phyloP scores from a whole-genome alignment of 2,329 filamentous ascomycete genomes.

The Penicillium occitanis region DNA sequence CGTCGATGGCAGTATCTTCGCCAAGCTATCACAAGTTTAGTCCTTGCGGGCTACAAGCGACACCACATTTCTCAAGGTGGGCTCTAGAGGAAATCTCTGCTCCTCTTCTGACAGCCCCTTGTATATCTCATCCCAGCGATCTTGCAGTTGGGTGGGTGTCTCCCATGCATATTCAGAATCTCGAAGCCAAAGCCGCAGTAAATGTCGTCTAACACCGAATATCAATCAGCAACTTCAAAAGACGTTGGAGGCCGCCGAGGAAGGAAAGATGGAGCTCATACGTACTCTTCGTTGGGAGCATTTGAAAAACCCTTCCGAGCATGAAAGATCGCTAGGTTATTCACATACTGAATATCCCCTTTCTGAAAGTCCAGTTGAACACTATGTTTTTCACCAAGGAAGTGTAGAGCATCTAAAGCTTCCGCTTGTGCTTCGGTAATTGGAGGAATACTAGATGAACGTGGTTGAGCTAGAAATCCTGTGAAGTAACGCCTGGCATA shows the following conservation, averaged over 20 bases:
- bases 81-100: slow-evolving; percentile 47
- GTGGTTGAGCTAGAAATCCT: slow-evolving; percentile 46
- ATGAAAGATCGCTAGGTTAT: slow-evolving; percentile 55
- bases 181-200: slow-evolving; percentile 50
- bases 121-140: slow-evolving; percentile 46
- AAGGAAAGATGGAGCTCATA: slow-evolving; percentile 9
- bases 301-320: slow-evolving; percentile 50
- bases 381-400: slow-evolving; percentile 47
- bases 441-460: slow-evolving; percentile 46
- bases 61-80: slow-evolving; percentile 22
- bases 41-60: neutral
- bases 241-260: neutral
- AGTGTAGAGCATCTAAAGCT: slow-evolving; percentile 54
- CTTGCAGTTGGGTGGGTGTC: slow-evolving; percentile 39
- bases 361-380: slow-evolving; percentile 48
- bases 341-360: slow-evolving; percentile 55
- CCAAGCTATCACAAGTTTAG: neutral
- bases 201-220: slow-evolving; percentile 40
- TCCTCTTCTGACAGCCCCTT: slow-evolving; percentile 40
- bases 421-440: slow-evolving; percentile 56
- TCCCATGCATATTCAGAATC: slow-evolving; percentile 50
- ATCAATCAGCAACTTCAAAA: neutral
- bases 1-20: neutral
- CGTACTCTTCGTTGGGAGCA: slow-evolving; percentile 39
- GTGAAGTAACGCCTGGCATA: slow-evolving; percentile 62